A percentile compares a stretch with the other conserved stretches of the same genome.
Conservation (phyloP, 176 grass and related monocot species). For the Phoenix dactylifera region DNA sequence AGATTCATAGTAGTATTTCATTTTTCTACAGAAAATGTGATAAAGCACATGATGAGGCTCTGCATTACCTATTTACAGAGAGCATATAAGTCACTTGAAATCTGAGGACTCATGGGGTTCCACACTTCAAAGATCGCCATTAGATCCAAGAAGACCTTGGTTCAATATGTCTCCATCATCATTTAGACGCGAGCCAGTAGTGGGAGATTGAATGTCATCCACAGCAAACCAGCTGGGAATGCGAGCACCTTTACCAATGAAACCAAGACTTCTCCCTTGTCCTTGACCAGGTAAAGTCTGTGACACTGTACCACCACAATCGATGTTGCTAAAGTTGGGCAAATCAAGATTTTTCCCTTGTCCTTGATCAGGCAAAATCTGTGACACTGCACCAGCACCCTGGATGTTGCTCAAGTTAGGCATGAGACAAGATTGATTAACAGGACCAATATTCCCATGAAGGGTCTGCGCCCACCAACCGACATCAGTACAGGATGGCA, state of each 20-base stretch:
- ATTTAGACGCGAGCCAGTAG: conserved; percentile 51
- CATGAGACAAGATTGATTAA: conserved; percentile 23
- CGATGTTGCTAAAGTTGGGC: conserved; percentile 34
- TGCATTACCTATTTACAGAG: conserved; percentile 26
- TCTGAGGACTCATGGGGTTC: background rate
- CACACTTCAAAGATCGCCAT: conserved; percentile 52
- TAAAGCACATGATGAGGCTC: background rate
- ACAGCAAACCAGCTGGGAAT: conserved; percentile 80
- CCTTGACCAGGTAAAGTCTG: conserved; percentile 48
- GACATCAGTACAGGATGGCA: conserved; percentile 11
- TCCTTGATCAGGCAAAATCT: too few relatives aligned
- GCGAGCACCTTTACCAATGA: conserved; percentile 92
- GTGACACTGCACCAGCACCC: too few relatives aligned
- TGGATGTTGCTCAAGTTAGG: background rate
- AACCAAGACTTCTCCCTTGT: conserved; percentile 70
- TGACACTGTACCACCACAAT: conserved; percentile 26
- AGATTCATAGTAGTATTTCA: background rate
- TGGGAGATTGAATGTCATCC: conserved; percentile 81
- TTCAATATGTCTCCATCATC: conserved; percentile 60
- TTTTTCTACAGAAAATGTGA: conserved; percentile 8
- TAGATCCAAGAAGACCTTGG: conserved; percentile 60
- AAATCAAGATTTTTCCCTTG: too few relatives aligned
- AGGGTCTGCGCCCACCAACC: background rate
- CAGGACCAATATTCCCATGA: conserved; percentile 10
- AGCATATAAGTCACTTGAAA: conserved; percentile 7